Evolutionary conservation across 1,139 yeast genomes (phyloP).

Genomic region (Zygoascus meyerae): DNA sequence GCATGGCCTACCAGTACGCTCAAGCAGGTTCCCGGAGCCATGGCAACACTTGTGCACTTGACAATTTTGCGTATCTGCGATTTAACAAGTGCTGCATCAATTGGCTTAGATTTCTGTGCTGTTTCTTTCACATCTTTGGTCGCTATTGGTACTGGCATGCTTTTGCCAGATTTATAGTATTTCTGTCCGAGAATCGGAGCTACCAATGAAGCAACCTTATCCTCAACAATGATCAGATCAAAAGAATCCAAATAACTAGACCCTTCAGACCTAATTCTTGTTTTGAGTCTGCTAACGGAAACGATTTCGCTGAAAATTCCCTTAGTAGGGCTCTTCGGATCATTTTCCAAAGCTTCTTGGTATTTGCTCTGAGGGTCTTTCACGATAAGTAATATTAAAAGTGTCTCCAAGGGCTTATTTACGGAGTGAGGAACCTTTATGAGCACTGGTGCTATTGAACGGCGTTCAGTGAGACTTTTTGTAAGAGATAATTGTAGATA

Average conservation of each 20-base stretch:
- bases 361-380: conserved; percentile 25
- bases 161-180: conserved; percentile 24
- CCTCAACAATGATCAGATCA: conserved; percentile 26
- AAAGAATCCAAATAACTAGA: conserved; percentile 15
- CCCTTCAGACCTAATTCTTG: conserved; percentile 17
- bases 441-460: conserved; percentile 20
- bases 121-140: conserved; percentile 15
- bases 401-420: conserved; percentile 16
- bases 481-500: conserved; percentile 22
- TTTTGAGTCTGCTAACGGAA: conserved; percentile 22
- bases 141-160: conserved; percentile 26
- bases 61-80: conserved; percentile 24
- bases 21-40: conserved; percentile 25
- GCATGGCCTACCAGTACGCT: conserved; percentile 24
- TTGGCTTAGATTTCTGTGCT: background rate
- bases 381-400: conserved; percentile 24
- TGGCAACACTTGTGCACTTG: conserved; percentile 21
- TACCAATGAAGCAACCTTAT: conserved; percentile 20
- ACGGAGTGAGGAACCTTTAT: conserved; percentile 24
- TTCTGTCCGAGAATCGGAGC: conserved; percentile 23
- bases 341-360: conserved; percentile 19
- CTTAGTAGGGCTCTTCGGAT: conserved; percentile 20
- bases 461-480: conserved; percentile 10
- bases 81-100: conserved; percentile 22
- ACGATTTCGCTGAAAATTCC: conserved; percentile 26